These are phyloP conservation scores for Pseudocercospora vitis DNA, from an alignment of 2,329 filamentous ascomycete genomes.

Conservation along the genomic window DNA sequence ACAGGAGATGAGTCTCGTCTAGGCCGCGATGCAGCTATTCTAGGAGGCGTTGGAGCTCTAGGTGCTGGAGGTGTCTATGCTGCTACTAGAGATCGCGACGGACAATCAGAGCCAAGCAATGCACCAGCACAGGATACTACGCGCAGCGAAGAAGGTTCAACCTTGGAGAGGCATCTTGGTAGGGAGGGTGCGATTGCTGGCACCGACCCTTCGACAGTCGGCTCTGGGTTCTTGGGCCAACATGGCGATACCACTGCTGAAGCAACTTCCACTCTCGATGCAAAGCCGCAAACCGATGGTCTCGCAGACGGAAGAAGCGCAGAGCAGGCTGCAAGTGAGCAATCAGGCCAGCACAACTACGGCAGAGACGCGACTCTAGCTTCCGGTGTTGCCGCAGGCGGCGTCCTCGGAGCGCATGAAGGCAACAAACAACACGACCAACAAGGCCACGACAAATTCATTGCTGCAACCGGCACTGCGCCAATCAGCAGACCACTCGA, in stretches of 20 bases:
- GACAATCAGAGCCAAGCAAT: slow-evolving; percentile 3
- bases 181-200: neutral
- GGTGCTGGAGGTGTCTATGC: slow-evolving; percentile 29
- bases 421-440: slow-evolving; percentile 7
- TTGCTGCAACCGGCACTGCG: slow-evolving; percentile 11
- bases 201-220: neutral
- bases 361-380: slow-evolving; percentile 11
- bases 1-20: slow-evolving; percentile 26
- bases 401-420: slow-evolving; percentile 6
- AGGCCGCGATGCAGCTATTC: slow-evolving; percentile 38
- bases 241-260: neutral
- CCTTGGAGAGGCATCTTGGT: neutral
- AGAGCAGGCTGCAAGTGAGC: slow-evolving; percentile 14
- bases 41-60: slow-evolving; percentile 34
- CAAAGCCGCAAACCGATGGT: slow-evolving; percentile 14
- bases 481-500: slow-evolving; percentile 12
- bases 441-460: slow-evolving; percentile 7
- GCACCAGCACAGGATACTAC: neutral
- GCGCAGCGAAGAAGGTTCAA: neutral
- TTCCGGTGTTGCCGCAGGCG: neutral
- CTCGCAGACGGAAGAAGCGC: slow-evolving; percentile 16
- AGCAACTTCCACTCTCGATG: neutral
- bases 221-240: neutral
- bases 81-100: slow-evolving; percentile 9
- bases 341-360: slow-evolving; percentile 14